Conservation (phyloP, 2,329 filamentous ascomycete species). For the Aspergillus persii region DNA sequence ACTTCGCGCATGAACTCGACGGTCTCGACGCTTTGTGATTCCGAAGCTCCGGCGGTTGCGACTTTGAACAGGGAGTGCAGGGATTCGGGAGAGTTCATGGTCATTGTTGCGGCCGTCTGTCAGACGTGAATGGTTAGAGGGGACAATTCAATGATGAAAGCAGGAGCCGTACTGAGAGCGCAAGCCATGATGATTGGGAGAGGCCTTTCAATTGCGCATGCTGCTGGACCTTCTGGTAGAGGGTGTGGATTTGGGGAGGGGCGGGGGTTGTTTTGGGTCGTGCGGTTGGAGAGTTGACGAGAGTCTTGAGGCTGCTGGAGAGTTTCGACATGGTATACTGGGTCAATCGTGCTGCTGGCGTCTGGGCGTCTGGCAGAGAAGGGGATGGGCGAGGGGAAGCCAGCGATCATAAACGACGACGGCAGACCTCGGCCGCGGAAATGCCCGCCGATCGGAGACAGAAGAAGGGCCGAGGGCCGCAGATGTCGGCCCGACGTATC, state of each 20-base stretch:
- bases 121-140: neutral
- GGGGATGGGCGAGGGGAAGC: neutral
- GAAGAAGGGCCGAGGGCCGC: neutral
- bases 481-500: too few species aligned
- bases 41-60: constrained; percentile 25
- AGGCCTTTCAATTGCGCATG: constrained; percentile 63
- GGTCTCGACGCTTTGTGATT: constrained; percentile 23
- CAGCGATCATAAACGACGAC: neutral
- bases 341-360: neutral
- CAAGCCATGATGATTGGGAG: constrained; percentile 64
- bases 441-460: neutral
- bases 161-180: constrained; percentile 54
- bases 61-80: constrained; percentile 61
- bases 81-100: constrained; percentile 79
- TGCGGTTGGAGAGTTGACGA: constrained; percentile 69
- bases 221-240: constrained; percentile 63
- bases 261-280: constrained; percentile 65
- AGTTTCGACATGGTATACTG: constrained; percentile 66
- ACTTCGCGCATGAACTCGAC: constrained; percentile 47
- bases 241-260: constrained; percentile 59
- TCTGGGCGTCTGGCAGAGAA: neutral
- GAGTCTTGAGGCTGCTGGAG: constrained; percentile 66
- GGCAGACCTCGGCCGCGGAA: neutral
- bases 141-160: neutral
- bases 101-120: constrained; percentile 77